phyloP scores from a whole-genome alignment of 2,329 filamentous ascomycete species.

The Microsporum canis region DNA sequence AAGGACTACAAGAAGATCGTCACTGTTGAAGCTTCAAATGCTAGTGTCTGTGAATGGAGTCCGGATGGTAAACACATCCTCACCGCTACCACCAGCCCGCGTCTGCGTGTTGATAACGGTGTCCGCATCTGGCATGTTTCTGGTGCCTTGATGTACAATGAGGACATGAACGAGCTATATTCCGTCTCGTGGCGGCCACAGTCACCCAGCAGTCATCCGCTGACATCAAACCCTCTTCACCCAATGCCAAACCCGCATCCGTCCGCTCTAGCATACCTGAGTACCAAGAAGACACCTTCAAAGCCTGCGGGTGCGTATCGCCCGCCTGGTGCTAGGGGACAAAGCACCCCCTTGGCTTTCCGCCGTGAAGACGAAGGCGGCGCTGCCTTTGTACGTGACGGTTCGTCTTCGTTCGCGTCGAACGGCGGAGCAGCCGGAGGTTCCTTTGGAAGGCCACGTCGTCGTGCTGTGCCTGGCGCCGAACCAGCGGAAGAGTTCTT shows the following conservation, averaged over 20 bases:
- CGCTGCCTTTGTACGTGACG: conserved; percentile 73
- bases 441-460: conserved; percentile 64
- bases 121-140: conserved; percentile 89
- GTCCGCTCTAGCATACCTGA: conserved; percentile 71
- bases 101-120: conserved; percentile 91
- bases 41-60: conserved; percentile 94
- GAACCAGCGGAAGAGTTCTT: conserved; percentile 56
- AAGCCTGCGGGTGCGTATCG: conserved; percentile 97
- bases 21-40: conserved; percentile 91
- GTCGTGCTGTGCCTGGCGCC: conserved; percentile 76
- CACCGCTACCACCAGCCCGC: conserved; percentile 93
- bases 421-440: conserved; percentile 42
- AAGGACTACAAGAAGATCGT: conserved; percentile 87
- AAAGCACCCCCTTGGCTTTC: conserved; percentile 81
- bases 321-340: conserved; percentile 82
- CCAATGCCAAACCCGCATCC: conserved; percentile 66
- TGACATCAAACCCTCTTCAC: conserved; percentile 56
- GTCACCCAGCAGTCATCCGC: conserved; percentile 46
- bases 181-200: conserved; percentile 80
- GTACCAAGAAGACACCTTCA: conserved; percentile 81
- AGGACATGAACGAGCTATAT: conserved; percentile 91
- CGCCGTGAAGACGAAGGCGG: conserved; percentile 97
- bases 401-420: conserved; percentile 41
- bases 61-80: conserved; percentile 91
- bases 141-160: conserved; percentile 83